Percentiles rank a stretch among this genome's conserved stretches.
Conservation (phyloP, 139 green algal genomes). For the Chlamydomonas applanata region DNA sequence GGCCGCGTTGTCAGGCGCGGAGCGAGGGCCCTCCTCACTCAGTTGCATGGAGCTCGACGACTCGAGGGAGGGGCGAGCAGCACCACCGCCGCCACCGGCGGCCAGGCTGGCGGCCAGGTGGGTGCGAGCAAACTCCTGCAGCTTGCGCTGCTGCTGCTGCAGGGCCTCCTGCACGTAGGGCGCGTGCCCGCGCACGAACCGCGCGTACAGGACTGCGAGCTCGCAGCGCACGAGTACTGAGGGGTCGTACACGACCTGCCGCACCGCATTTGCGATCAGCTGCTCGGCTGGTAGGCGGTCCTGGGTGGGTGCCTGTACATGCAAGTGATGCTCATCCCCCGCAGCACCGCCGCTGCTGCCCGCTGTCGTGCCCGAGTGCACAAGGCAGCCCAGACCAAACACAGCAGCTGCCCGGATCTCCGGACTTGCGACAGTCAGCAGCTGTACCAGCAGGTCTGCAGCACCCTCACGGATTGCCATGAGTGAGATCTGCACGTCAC, state of each 20-base stretch:
- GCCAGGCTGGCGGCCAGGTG: background rate
- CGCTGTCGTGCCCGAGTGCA: constrained; percentile 37
- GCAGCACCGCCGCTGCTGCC: background rate
- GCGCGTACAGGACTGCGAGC: constrained; percentile 69
- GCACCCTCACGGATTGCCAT: constrained; percentile 55
- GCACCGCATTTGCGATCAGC: constrained; percentile 45
- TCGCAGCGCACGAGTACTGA: constrained; percentile 74
- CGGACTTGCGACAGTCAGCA: constrained; percentile 56
- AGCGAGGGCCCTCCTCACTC: no score
- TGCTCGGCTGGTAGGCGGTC: constrained; percentile 47
- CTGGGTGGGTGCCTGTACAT: constrained; percentile 23
- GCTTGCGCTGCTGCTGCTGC: constrained; percentile 25
- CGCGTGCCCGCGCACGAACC: constrained; percentile 62
- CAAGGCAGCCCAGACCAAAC: constrained; percentile 78
- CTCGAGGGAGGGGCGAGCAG: no score
- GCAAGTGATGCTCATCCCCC: background rate
- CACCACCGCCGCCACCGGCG: no score
- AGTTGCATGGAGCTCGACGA: no score
- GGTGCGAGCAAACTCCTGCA: constrained; percentile 23
- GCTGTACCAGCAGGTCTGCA: constrained; percentile 46
- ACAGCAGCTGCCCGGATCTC: constrained; percentile 87
- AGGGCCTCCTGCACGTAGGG: constrained; percentile 43
- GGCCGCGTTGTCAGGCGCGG: no score
- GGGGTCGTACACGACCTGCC: constrained; percentile 67
- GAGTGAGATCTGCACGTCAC: constrained; percentile 30